Evolutionary conservation across 73 alveolate genomes (phyloP), one percentile per base, ranked within the genome.

Genomic region (Paramecium sexaurelia): DNA sequence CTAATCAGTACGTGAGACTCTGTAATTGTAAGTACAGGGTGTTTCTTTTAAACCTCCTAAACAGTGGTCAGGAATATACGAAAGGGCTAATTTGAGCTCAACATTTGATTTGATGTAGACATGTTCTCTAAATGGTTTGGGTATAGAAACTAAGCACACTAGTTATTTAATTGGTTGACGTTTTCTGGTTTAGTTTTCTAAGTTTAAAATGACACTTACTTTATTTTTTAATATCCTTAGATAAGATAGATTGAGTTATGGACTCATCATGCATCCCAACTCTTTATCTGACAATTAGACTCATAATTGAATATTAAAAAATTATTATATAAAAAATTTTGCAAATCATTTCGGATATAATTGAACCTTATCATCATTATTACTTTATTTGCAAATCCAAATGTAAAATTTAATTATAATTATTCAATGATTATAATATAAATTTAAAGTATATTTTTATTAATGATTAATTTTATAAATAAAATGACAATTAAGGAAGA

Each of bases 221-320:
- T 32, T 61, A 26, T 61, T 61, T 61, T 32, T 61, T 61, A 26
- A 61, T 32, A 26, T 61, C 83, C 45, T 61, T 61, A 0, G 83
- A 61, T 32, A 29, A 61, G 22, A 61, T 61, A 32, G 83, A 61
- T 1, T 29, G 83, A 19, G 83, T 61, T 2, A 35, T 37, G 8
- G 86, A 71, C 29, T 71, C 86, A 10, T 71, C 86, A 71, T 71
- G 56, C 86, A 71, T 71, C 8, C 56, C 86, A 13, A 71, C 86
- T 71, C 86, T 29, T 71, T 71, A 37, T 33, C 86, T 33, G 35
- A 71, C 86, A 5, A 71, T 71, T 6, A 71, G 86, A 71, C 86
- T 71, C 83, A 61, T 61, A 26, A 61, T 51, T 17, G 67, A 51
- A 51, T 17, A 51, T 51, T 51, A 51, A 51, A 51, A 17, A 61